Percentiles rank a stretch among this genome's conserved stretches.
Evolutionary conservation across 345 rosid species (phyloP).

Genomic region (Ailanthus altissimus): DNA sequence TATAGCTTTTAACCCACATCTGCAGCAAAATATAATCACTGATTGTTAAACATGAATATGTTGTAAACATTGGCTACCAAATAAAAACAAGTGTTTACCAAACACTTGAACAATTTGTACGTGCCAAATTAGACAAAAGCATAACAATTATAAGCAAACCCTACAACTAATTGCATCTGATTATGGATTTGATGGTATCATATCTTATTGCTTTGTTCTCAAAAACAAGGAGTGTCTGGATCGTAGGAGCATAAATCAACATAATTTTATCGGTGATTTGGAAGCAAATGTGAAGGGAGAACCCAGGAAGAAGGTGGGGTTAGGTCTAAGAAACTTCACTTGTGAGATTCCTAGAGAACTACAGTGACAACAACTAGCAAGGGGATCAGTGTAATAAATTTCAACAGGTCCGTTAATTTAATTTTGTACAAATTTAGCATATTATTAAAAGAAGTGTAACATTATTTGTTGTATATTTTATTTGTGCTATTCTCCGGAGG

Average conservation of each 20-base stretch:
- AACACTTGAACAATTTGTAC: no score
- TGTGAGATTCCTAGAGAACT: conserved; percentile 17
- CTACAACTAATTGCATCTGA: background rate
- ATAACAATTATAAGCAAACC: no score
- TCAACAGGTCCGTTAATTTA: background rate
- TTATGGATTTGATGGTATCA: background rate
- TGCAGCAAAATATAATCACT: no score
- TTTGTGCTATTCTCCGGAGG: background rate
- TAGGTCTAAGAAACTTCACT: background rate
- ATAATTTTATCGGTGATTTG: background rate
- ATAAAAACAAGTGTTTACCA: no score
- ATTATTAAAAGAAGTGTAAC: no score
- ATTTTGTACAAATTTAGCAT: background rate
- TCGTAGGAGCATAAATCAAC: background rate
- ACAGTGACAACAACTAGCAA: conserved; percentile 16
- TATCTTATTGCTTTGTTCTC: background rate
- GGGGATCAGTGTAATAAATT: conserved; percentile 6
- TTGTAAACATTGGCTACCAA: no score
- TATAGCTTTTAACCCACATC: no score
- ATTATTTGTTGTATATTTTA: no score
- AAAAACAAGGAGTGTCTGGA: background rate
- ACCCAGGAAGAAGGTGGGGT: background rate
- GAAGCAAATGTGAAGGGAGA: background rate
- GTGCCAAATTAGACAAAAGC: no score
- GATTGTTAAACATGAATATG: no score